Percentiles rank a stretch among this genome's conserved stretches.
phyloP scores from a whole-genome alignment of 139 green algal species.

The Chlorella sp. region DNA sequence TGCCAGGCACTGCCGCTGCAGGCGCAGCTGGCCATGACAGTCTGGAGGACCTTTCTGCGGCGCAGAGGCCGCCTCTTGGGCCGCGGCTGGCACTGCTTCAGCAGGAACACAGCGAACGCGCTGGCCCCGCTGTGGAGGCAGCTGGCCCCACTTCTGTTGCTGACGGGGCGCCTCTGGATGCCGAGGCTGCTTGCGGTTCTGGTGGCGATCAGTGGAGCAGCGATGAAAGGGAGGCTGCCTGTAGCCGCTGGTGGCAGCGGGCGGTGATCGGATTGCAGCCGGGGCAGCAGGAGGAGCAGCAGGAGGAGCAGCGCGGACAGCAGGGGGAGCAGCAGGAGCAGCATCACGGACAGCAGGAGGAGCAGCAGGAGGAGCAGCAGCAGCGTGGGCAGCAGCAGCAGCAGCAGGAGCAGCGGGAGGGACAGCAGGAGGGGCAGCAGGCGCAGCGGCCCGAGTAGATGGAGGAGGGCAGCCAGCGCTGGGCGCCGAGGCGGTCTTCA shows the following conservation, averaged over 20 bases:
- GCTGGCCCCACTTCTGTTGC: too few species aligned
- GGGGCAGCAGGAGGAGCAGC: neutral
- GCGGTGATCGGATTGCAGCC: neutral
- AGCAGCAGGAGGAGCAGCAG: neutral
- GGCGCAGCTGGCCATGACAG: neutral
- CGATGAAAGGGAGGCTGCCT: neutral
- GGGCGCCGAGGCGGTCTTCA: too few species aligned
- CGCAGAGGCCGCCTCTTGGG: too few species aligned
- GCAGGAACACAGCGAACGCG: neutral
- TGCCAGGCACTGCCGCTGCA: neutral
- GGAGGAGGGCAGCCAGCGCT: too few species aligned
- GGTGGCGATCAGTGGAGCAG: neutral
- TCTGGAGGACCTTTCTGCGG: too few species aligned
- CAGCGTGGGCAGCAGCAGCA: neutral
- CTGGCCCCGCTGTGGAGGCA: neutral
- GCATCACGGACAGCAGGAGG: neutral
- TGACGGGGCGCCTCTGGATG: too few species aligned
- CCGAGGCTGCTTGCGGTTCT: too few species aligned
- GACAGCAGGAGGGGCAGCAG: neutral
- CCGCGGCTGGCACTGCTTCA: too few species aligned
- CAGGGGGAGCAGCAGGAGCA: neutral
- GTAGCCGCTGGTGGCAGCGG: constrained; percentile 6
- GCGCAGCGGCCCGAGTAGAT: neutral
- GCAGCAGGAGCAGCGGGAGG: neutral
- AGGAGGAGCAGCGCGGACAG: neutral